A percentile compares a stretch with the other conserved stretches of the same genome.
phyloP scores from a whole-genome alignment of 371 early-diverging fungal species.

The Mucor indicus region DNA sequence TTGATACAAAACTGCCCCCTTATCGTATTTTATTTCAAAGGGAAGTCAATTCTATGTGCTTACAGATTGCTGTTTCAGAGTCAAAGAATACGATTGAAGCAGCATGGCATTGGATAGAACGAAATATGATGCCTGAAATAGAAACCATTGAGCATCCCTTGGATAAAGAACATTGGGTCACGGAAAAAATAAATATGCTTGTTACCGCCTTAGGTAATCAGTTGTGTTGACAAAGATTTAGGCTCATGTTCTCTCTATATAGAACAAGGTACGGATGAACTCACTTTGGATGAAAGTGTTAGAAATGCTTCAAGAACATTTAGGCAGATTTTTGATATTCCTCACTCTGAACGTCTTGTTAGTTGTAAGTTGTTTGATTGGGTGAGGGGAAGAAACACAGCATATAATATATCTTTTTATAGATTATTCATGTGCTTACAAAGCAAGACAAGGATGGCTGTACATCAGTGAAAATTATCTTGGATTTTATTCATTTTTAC shows the following conservation, averaged over 20 bases:
- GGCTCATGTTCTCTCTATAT: not conserved
- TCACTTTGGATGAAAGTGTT: slow-evolving; percentile 78
- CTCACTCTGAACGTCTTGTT: slow-evolving; percentile 84
- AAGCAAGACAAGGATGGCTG: slow-evolving; percentile 94
- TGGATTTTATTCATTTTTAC: slow-evolving; percentile 91
- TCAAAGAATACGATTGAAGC: slow-evolving; percentile 72
- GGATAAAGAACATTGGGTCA: slow-evolving; percentile 82
- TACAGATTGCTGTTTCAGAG: slow-evolving; percentile 76
- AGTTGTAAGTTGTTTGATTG: slow-evolving; percentile 59
- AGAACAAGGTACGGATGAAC: slow-evolving; percentile 75
- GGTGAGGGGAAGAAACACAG: not conserved
- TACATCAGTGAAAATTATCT: slow-evolving; percentile 91
- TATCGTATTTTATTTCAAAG: slow-evolving; percentile 84
- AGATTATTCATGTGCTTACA: slow-evolving; percentile 92
- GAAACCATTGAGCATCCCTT: slow-evolving; percentile 73
- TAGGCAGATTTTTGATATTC: slow-evolving; percentile 83
- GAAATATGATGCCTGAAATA: slow-evolving; percentile 54
- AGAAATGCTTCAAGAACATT: slow-evolving; percentile 90
- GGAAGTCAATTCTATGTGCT: slow-evolving; percentile 44
- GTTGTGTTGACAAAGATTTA: not conserved
- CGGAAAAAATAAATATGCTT: slow-evolving; percentile 85
- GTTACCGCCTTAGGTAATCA: slow-evolving; percentile 72
- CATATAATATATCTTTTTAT: not conserved
- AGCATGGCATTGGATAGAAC: slow-evolving; percentile 92
- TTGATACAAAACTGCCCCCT: slow-evolving; percentile 93